A percentile compares a stretch with the other conserved stretches of the same genome.
These are phyloP conservation scores for Globisporangium spinosum DNA, from an alignment of 352 stramenopile genomes.

Conservation along the genomic window DNA sequence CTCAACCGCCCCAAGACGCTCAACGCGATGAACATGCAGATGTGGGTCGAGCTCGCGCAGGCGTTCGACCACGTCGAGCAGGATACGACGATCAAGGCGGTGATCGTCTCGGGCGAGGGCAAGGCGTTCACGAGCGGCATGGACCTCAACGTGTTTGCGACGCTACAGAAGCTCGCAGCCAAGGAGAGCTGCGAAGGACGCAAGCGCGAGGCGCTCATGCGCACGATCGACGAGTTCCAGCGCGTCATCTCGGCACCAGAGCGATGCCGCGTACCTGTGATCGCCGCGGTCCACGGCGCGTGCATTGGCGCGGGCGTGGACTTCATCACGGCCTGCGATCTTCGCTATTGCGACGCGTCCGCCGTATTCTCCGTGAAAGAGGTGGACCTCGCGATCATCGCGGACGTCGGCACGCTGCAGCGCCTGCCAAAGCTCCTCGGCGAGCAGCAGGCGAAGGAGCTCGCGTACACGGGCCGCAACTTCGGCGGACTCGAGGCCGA, in stretches of 20 bases:
- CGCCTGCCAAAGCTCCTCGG: slow-evolving; percentile 82
- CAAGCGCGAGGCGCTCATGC: slow-evolving; percentile 78
- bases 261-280: slow-evolving; percentile 79
- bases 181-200: slow-evolving; percentile 68
- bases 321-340: slow-evolving; percentile 84
- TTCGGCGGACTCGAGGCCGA: slow-evolving; percentile 78
- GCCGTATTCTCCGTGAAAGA: slow-evolving; percentile 86
- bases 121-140: slow-evolving; percentile 86
- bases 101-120: slow-evolving; percentile 79
- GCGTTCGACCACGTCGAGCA: slow-evolving; percentile 66
- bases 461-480: slow-evolving; percentile 80
- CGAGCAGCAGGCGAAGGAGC: slow-evolving; percentile 81
- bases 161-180: slow-evolving; percentile 62
- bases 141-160: slow-evolving; percentile 84
- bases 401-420: slow-evolving; percentile 86
- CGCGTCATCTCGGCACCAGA: slow-evolving; percentile 80
- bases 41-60: slow-evolving; percentile 78
- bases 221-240: slow-evolving; percentile 82
- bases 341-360: slow-evolving; percentile 82
- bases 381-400: slow-evolving; percentile 86
- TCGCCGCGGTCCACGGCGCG: slow-evolving; percentile 72
- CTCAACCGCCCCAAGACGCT: slow-evolving; percentile 79
- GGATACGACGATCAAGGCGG: slow-evolving; percentile 62
- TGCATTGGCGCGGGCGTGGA: slow-evolving; percentile 87
- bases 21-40: slow-evolving; percentile 90